A percentile compares a stretch with the other conserved stretches of the same genome.
Conservation (phyloP, 2,329 filamentous ascomycete genomes). For the Aquanectria penicillioides region DNA sequence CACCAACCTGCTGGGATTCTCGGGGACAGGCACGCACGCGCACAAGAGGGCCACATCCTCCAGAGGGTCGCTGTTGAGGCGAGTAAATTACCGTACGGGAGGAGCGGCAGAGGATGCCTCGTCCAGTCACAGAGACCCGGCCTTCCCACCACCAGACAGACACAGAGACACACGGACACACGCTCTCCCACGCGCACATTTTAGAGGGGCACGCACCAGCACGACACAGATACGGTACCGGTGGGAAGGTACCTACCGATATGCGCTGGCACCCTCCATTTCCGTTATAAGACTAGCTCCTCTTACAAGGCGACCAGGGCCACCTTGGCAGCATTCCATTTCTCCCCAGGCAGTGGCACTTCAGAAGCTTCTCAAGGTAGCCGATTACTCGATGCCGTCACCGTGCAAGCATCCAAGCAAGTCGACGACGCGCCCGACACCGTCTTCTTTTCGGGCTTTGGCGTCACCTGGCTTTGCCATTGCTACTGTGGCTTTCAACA, state of each 20-base stretch:
- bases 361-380: background rate
- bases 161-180: no score
- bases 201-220: background rate
- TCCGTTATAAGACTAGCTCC: background rate
- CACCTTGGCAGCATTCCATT: conserved; percentile 16
- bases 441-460: conserved; percentile 1
- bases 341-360: conserved; percentile 1
- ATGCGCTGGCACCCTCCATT: conserved; percentile 11
- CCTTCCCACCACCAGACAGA: no score
- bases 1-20: no score
- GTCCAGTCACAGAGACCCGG: no score
- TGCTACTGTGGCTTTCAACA: background rate
- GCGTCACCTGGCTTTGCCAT: background rate
- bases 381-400: no score
- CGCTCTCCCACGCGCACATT: background rate
- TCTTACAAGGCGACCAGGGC: background rate
- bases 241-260: conserved; percentile 4
- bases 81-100: no score
- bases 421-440: no score
- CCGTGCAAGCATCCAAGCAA: no score
- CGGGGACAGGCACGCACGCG: no score
- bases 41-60: no score
- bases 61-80: no score
- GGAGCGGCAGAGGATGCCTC: no score
- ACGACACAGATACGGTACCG: conserved; percentile 1